Percentiles rank a stretch among this genome's conserved stretches.
These are phyloP conservation scores for Aspergillus carlsbadensis DNA, from an alignment of 495 filamentous ascomycete genomes.

Conservation along the genomic window DNA sequence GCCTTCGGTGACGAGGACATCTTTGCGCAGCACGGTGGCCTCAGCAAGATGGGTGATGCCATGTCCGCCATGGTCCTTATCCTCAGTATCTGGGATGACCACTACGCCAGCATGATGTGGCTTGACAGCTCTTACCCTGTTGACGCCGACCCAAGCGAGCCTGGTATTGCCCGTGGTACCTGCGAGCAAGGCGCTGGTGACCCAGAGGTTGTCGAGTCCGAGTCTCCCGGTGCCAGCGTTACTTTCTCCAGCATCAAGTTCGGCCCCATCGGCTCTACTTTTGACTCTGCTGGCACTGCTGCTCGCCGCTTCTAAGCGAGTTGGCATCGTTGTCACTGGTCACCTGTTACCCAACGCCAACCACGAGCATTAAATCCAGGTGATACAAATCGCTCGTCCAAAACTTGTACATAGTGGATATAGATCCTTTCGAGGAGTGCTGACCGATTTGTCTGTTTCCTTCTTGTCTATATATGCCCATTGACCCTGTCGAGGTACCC, in stretches of 20 bases:
- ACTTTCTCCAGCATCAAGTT: slow-evolving; percentile 69
- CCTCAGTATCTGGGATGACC: slow-evolving; percentile 78
- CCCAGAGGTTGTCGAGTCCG: slow-evolving; percentile 59
- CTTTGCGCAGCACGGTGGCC: slow-evolving; percentile 57
- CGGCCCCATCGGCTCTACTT: slow-evolving; percentile 65
- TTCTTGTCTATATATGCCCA: not conserved
- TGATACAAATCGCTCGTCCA: too few species aligned
- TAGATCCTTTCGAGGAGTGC: not conserved
- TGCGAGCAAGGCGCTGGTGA: slow-evolving; percentile 63
- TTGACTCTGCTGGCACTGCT: slow-evolving; percentile 24
- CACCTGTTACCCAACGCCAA: not conserved
- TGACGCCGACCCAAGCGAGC: slow-evolving; percentile 49
- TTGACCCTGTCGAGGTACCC: not conserved
- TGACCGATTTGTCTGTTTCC: not conserved
- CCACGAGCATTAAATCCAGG: too few species aligned
- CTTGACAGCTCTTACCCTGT: slow-evolving; percentile 75
- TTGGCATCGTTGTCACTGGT: not conserved
- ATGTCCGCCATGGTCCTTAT: slow-evolving; percentile 68
- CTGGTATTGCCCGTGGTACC: slow-evolving; percentile 69
- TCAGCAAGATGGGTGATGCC: slow-evolving; percentile 55
- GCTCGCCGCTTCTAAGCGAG: slow-evolving; percentile 3
- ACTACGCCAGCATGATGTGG: slow-evolving; percentile 79
- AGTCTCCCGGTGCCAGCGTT: slow-evolving; percentile 54
- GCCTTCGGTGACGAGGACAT: slow-evolving; percentile 57
- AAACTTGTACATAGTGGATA: slow-evolving; percentile 3